Conservation (phyloP, 345 rosid genomes). For the Streptanthus diversifolius region DNA sequence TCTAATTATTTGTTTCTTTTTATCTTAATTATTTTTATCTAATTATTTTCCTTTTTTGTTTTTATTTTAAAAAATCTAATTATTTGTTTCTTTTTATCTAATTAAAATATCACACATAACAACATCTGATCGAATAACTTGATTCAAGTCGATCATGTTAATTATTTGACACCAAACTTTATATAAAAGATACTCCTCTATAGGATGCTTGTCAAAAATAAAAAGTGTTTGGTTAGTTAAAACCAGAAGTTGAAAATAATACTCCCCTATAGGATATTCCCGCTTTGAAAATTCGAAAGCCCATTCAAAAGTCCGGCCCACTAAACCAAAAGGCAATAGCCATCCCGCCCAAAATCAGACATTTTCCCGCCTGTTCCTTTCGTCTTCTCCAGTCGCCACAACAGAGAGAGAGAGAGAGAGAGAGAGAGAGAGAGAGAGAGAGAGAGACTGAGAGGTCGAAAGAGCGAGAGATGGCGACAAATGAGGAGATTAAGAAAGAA, state of each 20-base stretch:
- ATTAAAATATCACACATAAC: no score
- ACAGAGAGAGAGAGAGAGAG: no score
- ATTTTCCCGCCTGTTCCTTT: conserved; percentile 57
- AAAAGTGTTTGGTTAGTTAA: background rate
- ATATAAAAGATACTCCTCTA: no score
- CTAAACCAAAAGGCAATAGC: background rate
- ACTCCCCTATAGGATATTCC: background rate
- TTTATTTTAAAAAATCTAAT: no score
- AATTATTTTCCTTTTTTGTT: no score
- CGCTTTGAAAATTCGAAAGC: background rate
- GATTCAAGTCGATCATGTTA: no score
- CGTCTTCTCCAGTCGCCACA: conserved; percentile 21
- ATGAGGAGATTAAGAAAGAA: conserved; percentile 65
- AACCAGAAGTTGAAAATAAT: background rate
- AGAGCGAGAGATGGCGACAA: conserved; percentile 42
- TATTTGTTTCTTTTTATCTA: no score
- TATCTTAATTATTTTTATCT: no score
- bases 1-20: no score
- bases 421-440: conserved; percentile 11
- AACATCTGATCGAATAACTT: no score
- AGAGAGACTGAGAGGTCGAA: conserved; percentile 16
- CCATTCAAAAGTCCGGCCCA: conserved; percentile 4
- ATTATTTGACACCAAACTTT: no score
- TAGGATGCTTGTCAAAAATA: no score
- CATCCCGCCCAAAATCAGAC: conserved; percentile 27